Evolutionary conservation across 2,329 filamentous ascomycete genomes (phyloP), one percentile per base, ranked within the genome.

Genomic region (Penicillium hesseltinei): DNA sequence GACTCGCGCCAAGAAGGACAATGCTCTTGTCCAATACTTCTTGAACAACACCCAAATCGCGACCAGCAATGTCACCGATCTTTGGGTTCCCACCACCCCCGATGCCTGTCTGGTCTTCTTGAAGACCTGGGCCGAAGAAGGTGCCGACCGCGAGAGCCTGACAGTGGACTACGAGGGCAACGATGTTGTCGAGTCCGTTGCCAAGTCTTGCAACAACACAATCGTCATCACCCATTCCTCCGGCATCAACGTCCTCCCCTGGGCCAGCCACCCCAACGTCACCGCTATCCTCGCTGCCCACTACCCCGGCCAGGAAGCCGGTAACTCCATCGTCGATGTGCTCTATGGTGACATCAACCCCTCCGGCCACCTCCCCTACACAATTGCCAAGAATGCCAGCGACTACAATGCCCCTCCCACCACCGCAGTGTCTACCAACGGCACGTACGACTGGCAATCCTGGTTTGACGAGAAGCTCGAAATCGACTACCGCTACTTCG

Each of bases 251-350:
- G 74, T 95, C 7, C 58, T 63, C 23, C 58, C 59, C 36, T 59
- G 57, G 44, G 47, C 64, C 33, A 61, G 55, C 52, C 62, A 66
- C 56, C 62, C 62, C 2, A 49, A 57, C 4, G 57, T 67, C 48
- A 92, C 90, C 0, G 92, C 90, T 43, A 92, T 96, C 52, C 73
- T 96, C 3, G 94, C 89, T 83, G 91, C 90, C 39, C 90, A 90
- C 66, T 77, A 92, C 25, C 91, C 91, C 0, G 92, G 92, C 10
- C 88, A 96, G 70, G 89, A 96, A 73, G 89, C 87, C 21, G 92
- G 92, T 45, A 90, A 92, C 68, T 83, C 88, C 3, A 84, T 96
- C 51, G 83, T 84, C 15, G 90, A 95, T 64, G 82, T 96, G 23
- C 84, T 96, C 9, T 96, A 92, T 72, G 92, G 92, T 45, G 84